A percentile compares a stretch with the other conserved stretches of the same genome.
These are phyloP conservation scores for Crithidia thermophila DNA, from an alignment of 208 protist genomes.

Conservation along the genomic window DNA sequence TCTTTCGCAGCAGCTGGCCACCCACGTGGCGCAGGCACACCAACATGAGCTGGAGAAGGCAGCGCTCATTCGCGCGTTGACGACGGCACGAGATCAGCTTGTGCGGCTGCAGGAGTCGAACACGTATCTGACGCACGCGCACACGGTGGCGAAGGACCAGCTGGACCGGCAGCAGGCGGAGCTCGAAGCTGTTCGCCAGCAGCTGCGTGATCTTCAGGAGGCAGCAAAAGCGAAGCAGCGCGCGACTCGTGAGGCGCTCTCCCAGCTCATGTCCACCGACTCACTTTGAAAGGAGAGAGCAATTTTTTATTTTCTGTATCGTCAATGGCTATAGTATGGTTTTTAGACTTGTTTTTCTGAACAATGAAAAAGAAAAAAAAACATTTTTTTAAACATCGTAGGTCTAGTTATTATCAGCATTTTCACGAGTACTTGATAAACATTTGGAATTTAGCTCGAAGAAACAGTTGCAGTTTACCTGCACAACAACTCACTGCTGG, in stretches of 20 bases:
- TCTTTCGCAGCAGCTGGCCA: slow-evolving; percentile 29
- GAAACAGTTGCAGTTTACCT: too few species aligned
- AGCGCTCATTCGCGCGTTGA: slow-evolving; percentile 36
- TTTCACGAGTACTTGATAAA: too few species aligned
- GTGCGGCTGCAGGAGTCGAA: slow-evolving; percentile 37
- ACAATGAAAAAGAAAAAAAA: background rate
- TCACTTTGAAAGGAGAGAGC: background rate
- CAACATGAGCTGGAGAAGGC: slow-evolving; percentile 37
- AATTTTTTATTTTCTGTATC: too few species aligned
- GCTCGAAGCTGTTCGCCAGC: slow-evolving; percentile 28
- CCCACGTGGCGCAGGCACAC: slow-evolving; percentile 26
- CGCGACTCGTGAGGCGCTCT: slow-evolving; percentile 55
- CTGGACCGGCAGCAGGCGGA: slow-evolving; percentile 23
- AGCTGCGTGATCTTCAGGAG: slow-evolving; percentile 46
- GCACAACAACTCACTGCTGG: too few species aligned
- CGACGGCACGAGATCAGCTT: slow-evolving; percentile 47
- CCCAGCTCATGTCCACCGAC: slow-evolving; percentile 48
- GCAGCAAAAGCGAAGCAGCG: slow-evolving; percentile 42
- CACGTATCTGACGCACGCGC: slow-evolving; percentile 2
- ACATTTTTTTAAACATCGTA: background rate
- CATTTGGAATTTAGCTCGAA: too few species aligned
- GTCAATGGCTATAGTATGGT: too few species aligned
- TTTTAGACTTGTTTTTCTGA: too few species aligned
- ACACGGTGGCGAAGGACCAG: slow-evolving; percentile 19
- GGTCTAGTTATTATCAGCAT: too few species aligned